Percentiles rank a stretch among this genome's conserved stretches.
phyloP scores from a whole-genome alignment of 225 moss, liverwort and hornwort species.

The Neckera pumila region DNA sequence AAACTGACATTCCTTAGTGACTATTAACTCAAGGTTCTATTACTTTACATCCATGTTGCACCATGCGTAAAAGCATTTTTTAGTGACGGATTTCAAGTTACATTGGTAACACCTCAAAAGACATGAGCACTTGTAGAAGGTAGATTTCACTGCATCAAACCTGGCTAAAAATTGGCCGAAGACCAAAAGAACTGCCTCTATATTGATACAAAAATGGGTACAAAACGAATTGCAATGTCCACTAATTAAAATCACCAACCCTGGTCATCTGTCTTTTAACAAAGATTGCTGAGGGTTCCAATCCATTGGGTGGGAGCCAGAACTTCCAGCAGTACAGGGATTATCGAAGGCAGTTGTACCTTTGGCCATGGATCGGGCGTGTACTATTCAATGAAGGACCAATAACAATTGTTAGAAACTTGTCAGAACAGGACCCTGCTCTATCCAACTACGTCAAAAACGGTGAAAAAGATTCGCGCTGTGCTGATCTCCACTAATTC shows the following conservation, averaged over 20 bases:
- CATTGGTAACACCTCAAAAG: not conserved
- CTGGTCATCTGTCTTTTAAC: not conserved
- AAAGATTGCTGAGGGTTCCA: not conserved
- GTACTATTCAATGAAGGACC: conserved; percentile 6
- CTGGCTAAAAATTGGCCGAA: not conserved
- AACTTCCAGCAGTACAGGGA: not conserved
- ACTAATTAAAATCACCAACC: not conserved
- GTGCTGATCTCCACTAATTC: conserved; percentile 7
- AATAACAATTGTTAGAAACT: conserved; percentile 3
- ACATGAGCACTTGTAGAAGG: not conserved
- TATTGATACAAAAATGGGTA: not conserved
- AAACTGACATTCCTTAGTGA: not conserved
- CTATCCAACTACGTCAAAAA: conserved; percentile 7
- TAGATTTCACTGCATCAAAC: not conserved
- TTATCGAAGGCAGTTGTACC: conserved; percentile 3
- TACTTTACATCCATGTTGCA: not conserved
- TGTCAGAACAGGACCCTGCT: conserved; percentile 10
- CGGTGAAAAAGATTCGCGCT: not conserved
- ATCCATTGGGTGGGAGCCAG: not conserved
- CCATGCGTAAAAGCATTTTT: no score
- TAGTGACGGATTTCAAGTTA: not conserved
- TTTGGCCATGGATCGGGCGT: not conserved
- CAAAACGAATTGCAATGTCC: not conserved
- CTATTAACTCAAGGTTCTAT: not conserved
- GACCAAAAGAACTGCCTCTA: not conserved